Percentiles rank a stretch among this genome's conserved stretches.
Evolutionary conservation across 805 yeast species (phyloP).

Genomic region (Lachancea waltii): DNA sequence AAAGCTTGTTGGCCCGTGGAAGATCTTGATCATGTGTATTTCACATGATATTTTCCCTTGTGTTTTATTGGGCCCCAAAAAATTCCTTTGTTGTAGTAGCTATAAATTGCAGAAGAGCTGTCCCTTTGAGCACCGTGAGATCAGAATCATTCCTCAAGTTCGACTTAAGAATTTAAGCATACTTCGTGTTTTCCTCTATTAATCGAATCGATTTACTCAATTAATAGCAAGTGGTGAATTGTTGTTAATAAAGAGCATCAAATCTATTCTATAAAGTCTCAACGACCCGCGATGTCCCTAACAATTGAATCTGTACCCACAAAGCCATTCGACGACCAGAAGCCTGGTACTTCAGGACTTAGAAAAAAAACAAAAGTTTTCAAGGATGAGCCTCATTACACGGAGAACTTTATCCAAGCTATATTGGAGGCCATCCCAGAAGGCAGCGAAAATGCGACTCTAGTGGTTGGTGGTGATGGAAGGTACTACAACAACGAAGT

Average conservation of each 20-base stretch:
- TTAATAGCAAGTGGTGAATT: neutral
- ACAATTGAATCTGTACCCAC: conserved; percentile 44
- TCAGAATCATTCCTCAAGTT: too few species aligned
- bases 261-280: too few species aligned
- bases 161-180: neutral
- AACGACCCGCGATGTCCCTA: conserved; percentile 18
- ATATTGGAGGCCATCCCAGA: conserved; percentile 84
- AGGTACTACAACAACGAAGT: conserved; percentile 82
- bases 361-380: conserved; percentile 87
- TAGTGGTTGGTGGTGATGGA: conserved; percentile 97
- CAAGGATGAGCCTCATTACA: conserved; percentile 63
- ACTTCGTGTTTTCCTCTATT: neutral
- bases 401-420: conserved; percentile 91
- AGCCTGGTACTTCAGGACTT: conserved; percentile 96
- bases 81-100: too few species aligned
- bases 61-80: too few species aligned
- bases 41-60: neutral
- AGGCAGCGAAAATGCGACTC: conserved; percentile 63
- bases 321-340: conserved; percentile 79
- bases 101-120: too few species aligned
- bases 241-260: too few species aligned
- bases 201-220: neutral
- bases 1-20: conserved; percentile 19
- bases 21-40: neutral
- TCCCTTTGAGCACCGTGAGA: too few species aligned